Conservation (phyloP, 1,284 basidiomycete species). For the Phylloporus sp. region DNA sequence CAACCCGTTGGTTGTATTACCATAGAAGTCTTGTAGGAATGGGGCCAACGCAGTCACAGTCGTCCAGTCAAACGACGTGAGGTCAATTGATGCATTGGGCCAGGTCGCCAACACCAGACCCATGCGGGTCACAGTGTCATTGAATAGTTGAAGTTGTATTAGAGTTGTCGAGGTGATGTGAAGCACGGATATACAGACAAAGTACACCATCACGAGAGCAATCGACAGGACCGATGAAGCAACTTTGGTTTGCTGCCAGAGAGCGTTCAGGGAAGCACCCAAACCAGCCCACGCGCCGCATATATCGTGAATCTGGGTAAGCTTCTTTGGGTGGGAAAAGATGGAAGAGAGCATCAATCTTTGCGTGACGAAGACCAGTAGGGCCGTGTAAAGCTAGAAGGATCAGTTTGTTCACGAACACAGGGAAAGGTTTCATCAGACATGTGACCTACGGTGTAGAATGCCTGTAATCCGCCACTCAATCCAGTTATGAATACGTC, state of each 20-base stretch:
- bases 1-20: not conserved
- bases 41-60: not conserved
- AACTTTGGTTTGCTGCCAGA: constrained; percentile 9
- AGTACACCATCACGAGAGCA: not conserved
- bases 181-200: not conserved
- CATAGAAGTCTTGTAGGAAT: not conserved
- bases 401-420: too few species aligned
- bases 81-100: not conserved
- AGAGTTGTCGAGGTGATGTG: not conserved
- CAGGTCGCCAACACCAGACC: not conserved
- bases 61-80: not conserved
- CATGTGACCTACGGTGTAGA: constrained; percentile 4
- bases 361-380: too few species aligned
- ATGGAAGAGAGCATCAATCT: too few species aligned
- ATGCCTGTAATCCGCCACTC: too few species aligned
- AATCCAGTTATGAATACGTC: too few species aligned
- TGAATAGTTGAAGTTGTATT: not conserved
- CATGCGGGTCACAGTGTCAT: not conserved
- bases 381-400: too few species aligned
- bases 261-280: not conserved
- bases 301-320: not conserved
- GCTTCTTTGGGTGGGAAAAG: too few species aligned
- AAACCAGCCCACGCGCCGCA: not conserved
- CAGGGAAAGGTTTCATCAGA: not conserved
- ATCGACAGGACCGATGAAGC: constrained; percentile 2